A percentile compares a stretch with the other conserved stretches of the same genome.
phyloP scores from a whole-genome alignment of 768 basidiomycete species.

The Lactarius tabidus region DNA sequence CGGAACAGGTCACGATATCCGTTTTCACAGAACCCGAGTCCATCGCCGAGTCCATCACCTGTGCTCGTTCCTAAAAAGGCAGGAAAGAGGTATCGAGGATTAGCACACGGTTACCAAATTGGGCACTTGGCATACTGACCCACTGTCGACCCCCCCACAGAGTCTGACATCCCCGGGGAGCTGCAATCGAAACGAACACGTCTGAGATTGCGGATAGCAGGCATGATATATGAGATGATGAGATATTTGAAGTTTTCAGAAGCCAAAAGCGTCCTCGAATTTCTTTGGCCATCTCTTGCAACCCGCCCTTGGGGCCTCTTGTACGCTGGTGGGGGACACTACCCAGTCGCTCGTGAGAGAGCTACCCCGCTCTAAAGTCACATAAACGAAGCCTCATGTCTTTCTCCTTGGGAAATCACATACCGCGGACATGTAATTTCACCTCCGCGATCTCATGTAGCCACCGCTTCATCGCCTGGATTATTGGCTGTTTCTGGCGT shows the following conservation, averaged over 20 bases:
- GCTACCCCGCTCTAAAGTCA: not conserved
- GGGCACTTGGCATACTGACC: not conserved
- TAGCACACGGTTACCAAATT: conserved; percentile 3
- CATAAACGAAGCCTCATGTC: not conserved
- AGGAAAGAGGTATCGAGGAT: conserved; percentile 4
- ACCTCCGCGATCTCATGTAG: not conserved
- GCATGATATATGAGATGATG: conserved; percentile 10
- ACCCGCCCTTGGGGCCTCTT: not conserved
- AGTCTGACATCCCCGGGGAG: not conserved
- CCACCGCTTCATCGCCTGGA: conserved; percentile 3
- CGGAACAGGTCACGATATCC: conserved; percentile 8
- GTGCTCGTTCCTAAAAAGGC: conserved; percentile 6
- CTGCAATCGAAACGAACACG: no score
- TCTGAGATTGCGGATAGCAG: conserved; percentile 9
- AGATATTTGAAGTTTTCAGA: not conserved
- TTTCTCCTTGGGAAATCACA: not conserved
- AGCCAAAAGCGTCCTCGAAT: not conserved
- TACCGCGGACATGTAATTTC: conserved; percentile 6
- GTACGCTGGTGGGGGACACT: not conserved
- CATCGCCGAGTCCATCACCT: conserved; percentile 6
- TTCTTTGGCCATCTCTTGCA: conserved; percentile 5
- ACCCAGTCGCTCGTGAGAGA: conserved; percentile 3
- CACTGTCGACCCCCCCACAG: not conserved
- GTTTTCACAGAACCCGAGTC: not conserved
- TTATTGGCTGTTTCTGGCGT: not conserved